These are phyloP conservation scores for Populus ilicifolia DNA, from an alignment of 345 rosid species.

Conservation along the genomic window DNA sequence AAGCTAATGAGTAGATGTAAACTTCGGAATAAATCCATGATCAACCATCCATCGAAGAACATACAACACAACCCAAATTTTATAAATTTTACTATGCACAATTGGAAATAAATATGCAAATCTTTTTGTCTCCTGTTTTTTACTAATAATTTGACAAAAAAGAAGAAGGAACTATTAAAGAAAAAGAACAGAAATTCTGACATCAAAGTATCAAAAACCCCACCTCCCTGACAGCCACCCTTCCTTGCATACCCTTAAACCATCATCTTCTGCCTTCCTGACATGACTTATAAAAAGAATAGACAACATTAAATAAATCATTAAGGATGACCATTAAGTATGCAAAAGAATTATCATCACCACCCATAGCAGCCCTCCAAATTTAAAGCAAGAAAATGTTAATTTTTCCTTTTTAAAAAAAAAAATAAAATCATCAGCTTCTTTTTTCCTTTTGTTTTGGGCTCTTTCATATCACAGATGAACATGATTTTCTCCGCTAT, in stretches of 20 bases:
- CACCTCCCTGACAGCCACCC: neutral
- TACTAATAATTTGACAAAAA: slow-evolving; percentile 11
- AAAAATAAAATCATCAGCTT: neutral
- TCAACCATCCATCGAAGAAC: neutral
- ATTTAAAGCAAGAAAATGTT: slow-evolving; percentile 6
- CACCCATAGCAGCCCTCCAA: neutral
- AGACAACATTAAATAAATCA: neutral
- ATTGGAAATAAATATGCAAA: slow-evolving; percentile 1
- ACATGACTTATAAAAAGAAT: slow-evolving; percentile 9
- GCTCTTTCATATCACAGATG: slow-evolving; percentile 10
- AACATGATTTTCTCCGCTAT: slow-evolving; percentile 34
- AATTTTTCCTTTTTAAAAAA: neutral
- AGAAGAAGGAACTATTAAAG: slow-evolving; percentile 5
- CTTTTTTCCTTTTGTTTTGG: neutral
- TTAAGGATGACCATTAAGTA: neutral
- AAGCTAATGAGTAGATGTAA: no score
- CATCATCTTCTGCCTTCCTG: neutral
- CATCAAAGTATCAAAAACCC: slow-evolving; percentile 9
- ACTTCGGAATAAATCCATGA: neutral
- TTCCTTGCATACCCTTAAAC: neutral
- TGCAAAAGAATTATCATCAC: neutral
- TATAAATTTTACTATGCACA: slow-evolving; percentile 8
- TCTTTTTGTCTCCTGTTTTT: neutral
- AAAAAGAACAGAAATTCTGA: slow-evolving; percentile 10
- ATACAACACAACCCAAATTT: neutral